Base-by-base conservation (phyloP, 2,329 filamentous ascomycete species). In the Rhinocladiella similis region DNA sequence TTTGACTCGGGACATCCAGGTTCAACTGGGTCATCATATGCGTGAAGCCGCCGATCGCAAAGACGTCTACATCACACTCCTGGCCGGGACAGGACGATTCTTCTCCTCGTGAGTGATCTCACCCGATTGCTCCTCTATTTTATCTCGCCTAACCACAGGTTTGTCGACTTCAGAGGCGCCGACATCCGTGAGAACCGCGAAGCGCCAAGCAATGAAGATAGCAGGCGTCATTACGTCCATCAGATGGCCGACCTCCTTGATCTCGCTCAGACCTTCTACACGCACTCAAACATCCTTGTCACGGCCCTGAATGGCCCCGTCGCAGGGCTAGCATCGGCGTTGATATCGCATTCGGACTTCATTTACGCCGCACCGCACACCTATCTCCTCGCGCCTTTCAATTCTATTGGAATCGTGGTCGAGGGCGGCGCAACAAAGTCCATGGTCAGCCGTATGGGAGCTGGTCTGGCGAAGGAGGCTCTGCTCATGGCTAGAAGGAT, bases 221-320 rank as follows among this genome's bases (percentile, higher is more conserved):
- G 29, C 1, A 33, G 29, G 29, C 29, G 29, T 10, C 29, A 33
- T 33, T 12, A 33, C 10, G 29, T 33, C 3, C 29, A 33, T 7
- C 29, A 33, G 3, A 33, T 90, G 5, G 80, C 87, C 63, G 87
- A 88, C 79, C 97, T 97, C 79, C 83, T 96, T 54, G 89, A 95
- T 80, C 83, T 90, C 66, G 93, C 92, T 1, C 87, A 90, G 67
- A 88, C 91, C 66, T 96, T 97, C 77, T 91, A 93, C 78, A 87
- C 85, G 13, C 93, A 97, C 75, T 89, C 91, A 5, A 80, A 80
- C 66, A 75, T 80, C 14, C 72, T 80, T 47, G 71, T 80, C 33
- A 71, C 80, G 2, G 78, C 77, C 0, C 67, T 80, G n/a, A 80
- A 80, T 63, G 77, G 78, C 13, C 77, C 77, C 0, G 77, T 68